A percentile compares a stretch with the other conserved stretches of the same genome.
Evolutionary conservation across 257 asterid species (phyloP).

Genomic region (Rauvolfia tetraphylla): DNA sequence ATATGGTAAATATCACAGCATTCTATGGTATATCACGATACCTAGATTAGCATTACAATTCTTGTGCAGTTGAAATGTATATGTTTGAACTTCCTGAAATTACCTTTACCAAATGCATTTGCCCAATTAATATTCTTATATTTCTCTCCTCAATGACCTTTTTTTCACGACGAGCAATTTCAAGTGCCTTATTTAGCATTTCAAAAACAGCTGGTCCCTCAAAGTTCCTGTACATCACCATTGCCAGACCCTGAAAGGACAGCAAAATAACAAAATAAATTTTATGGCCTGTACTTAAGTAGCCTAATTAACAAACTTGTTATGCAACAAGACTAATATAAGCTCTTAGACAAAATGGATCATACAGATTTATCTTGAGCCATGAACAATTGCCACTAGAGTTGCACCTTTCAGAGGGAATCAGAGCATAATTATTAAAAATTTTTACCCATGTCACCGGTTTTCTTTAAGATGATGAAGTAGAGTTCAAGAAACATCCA

Average conservation of each 20-base stretch:
- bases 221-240: slow-evolving; percentile 85
- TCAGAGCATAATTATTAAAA: background rate
- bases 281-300: background rate
- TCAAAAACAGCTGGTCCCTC: slow-evolving; percentile 83
- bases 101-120: slow-evolving; percentile 85
- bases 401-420: background rate
- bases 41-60: background rate
- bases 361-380: background rate
- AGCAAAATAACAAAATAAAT: slow-evolving; percentile 1
- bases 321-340: background rate
- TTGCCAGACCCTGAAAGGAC: slow-evolving; percentile 69
- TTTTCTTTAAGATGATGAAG: background rate
- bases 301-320: background rate
- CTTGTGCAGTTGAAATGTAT: slow-evolving; percentile 7
- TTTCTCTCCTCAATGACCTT: slow-evolving; percentile 74
- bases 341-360: too few species aligned
- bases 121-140: slow-evolving; percentile 71
- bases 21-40: background rate
- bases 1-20: background rate
- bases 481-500: background rate
- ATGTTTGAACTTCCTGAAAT: slow-evolving; percentile 5
- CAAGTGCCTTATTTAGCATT: slow-evolving; percentile 69
- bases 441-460: background rate
- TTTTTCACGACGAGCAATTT: slow-evolving; percentile 52
- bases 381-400: background rate